These are phyloP conservation scores for Allium fistulosum DNA, from an alignment of 106 monocot genomes.

Conservation along the genomic window DNA sequence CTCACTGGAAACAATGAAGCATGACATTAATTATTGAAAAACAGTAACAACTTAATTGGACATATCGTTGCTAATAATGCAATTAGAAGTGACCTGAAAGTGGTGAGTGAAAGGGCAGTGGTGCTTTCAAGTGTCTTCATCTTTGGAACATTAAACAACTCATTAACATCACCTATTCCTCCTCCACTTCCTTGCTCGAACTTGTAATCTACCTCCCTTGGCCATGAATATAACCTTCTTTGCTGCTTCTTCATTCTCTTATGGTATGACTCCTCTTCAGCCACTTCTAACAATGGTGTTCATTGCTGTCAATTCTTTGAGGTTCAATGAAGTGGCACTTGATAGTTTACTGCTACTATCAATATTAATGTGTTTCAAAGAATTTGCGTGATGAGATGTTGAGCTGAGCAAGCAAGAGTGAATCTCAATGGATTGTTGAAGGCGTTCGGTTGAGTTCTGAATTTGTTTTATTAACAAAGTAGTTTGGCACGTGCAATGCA, in stretches of 20 bases:
- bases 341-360: conserved; percentile 9
- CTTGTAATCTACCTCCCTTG: conserved; percentile 46
- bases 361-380: background rate
- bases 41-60: no score
- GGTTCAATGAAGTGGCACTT: conserved; percentile 16
- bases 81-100: conserved; percentile 71
- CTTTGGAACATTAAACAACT: conserved; percentile 10
- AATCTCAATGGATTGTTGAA: conserved; percentile 65
- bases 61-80: background rate
- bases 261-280: conserved; percentile 33
- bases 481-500: no score
- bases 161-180: background rate
- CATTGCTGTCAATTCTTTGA: conserved; percentile 3
- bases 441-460: conserved; percentile 53
- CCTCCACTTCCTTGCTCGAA: conserved; percentile 24
- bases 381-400: background rate
- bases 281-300: background rate
- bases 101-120: conserved; percentile 48
- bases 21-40: no score
- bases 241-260: conserved; percentile 60
- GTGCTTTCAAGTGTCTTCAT: conserved; percentile 72
- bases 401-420: conserved; percentile 75
- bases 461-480: conserved; percentile 41
- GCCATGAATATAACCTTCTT: conserved; percentile 64
- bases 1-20: no score